Base-by-base conservation (phyloP, 2,329 filamentous ascomycete species). In the Diaporthe amygdali region DNA sequence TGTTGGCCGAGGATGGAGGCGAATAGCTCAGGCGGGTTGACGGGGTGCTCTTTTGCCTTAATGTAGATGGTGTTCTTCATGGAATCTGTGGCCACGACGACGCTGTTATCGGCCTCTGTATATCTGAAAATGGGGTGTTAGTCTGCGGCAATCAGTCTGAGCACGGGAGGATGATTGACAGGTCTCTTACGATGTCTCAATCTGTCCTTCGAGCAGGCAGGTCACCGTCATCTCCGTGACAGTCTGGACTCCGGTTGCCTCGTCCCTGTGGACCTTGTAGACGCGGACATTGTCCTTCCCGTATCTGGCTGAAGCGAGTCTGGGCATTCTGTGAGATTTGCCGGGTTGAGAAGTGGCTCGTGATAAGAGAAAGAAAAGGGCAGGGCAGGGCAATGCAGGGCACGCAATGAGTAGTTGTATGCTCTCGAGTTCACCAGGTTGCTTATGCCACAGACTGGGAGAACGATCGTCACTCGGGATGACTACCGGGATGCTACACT, bases 11-110 rank as follows among this genome's bases (percentile, higher is more conserved):
- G 86, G 76, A 93, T 93, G 78, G 92, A 90, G 75, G 93, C 96
- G 81, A 94, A 99, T 74, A 97, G 91, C 86, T 99, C 96, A 0
- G 96, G 96, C 20, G 96, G 95, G 76, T 92, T 94, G 77, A 99
- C 93, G 41, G 95, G 94, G 85, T 97, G 88, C 84, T 97, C 92
- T 86, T 97, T 98, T 79, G 96, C 96, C 79, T 94, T 92, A 84
- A 99, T 95, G 87, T 96, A 97, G 80, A 94, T 92, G 77, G 93
- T 98, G 85, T 99, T 97, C 87, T 99, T 99, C 85, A 98, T 97
- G 32, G 95, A 96, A 84, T 99, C 96, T 73, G 96, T 99, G 74
- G 96, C 95, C 73, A 99, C 96, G 71, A 99, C 91, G 75, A 97
- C 94, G 78, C 92, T 93, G 88, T 99, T 99, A 86, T 99, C 95